Conservation (phyloP, 768 basidiomycete species). For the Auriscalpium microsporum region DNA sequence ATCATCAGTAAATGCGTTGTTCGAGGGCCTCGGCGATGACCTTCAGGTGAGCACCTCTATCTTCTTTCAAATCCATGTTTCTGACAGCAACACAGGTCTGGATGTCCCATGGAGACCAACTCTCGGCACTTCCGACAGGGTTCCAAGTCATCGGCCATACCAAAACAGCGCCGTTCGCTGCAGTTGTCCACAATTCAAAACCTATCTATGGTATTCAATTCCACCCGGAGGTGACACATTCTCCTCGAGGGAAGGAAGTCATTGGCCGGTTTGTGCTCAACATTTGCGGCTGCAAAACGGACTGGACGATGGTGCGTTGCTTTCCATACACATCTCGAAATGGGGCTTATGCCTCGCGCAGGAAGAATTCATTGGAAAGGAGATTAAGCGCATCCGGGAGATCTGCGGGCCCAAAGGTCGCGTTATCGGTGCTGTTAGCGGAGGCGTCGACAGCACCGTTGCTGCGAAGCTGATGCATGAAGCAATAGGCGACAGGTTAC, state of each 20-base stretch:
- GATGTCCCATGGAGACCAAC: constrained; percentile 99
- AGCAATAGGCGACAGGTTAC: constrained; percentile 92
- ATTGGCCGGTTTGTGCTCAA: constrained; percentile 77
- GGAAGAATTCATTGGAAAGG: constrained; percentile 98
- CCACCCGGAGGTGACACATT: constrained; percentile 97
- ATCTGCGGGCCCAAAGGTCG: constrained; percentile 92
- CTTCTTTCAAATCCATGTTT: background rate
- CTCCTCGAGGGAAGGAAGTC: constrained; percentile 80
- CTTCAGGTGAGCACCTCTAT: constrained; percentile 55
- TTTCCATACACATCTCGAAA: background rate
- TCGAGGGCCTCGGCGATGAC: constrained; percentile 79
- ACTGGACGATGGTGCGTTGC: constrained; percentile 85
- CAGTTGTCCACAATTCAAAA: constrained; percentile 83
- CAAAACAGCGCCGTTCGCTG: constrained; percentile 81
- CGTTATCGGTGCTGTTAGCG: constrained; percentile 95
- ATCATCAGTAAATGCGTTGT: constrained; percentile 60
- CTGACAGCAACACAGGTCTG: constrained; percentile 59
- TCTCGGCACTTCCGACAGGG: constrained; percentile 68
- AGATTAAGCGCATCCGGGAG: constrained; percentile 86
- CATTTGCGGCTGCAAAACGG: constrained; percentile 71
- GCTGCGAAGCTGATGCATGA: constrained; percentile 99
- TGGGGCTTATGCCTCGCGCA: constrained; percentile 21
- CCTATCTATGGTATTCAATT: constrained; percentile 96
- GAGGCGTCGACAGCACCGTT: constrained; percentile 96
- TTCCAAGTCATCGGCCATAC: constrained; percentile 90